phyloP scores from a whole-genome alignment of 2,329 filamentous ascomycete genomes.

The Trichoderma sp. region DNA sequence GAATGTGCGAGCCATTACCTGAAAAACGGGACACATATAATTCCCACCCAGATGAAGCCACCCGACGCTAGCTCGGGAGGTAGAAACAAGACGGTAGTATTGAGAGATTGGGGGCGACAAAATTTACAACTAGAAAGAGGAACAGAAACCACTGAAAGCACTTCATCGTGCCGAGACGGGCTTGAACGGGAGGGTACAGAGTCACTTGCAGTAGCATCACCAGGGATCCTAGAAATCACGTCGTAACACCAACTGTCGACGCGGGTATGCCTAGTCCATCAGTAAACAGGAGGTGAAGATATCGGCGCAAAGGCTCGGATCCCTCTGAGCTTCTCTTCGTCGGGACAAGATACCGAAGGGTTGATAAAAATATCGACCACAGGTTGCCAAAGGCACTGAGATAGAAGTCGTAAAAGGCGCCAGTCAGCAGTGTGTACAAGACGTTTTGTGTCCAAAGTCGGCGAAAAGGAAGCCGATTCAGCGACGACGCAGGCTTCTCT shows the following conservation, averaged over 20 bases:
- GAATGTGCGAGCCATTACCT: constrained; percentile 72
- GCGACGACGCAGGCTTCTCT: not conserved
- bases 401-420: constrained; percentile 69
- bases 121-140: constrained; percentile 66
- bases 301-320: constrained; percentile 27
- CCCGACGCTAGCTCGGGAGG: constrained; percentile 45
- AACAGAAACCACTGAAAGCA: constrained; percentile 64
- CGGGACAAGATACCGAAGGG: constrained; percentile 45
- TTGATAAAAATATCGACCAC: constrained; percentile 67
- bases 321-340: constrained; percentile 26
- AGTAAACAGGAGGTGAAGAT: constrained; percentile 53
- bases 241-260: constrained; percentile 1
- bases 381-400: constrained; percentile 66
- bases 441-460: constrained; percentile 48
- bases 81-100: constrained; percentile 53
- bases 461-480: constrained; percentile 35
- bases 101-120: constrained; percentile 64
- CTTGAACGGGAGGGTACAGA: constrained; percentile 64
- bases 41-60: constrained; percentile 56
- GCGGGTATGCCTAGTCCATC: constrained; percentile 8
- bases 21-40: constrained; percentile 62
- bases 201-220: constrained; percentile 67
- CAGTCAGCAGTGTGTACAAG: constrained; percentile 52
- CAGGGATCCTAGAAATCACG: constrained; percentile 48
- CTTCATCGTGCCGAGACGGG: constrained; percentile 60